phyloP scores from a whole-genome alignment of 108 stramenopile genomes.

The Skeletonema grethae region DNA sequence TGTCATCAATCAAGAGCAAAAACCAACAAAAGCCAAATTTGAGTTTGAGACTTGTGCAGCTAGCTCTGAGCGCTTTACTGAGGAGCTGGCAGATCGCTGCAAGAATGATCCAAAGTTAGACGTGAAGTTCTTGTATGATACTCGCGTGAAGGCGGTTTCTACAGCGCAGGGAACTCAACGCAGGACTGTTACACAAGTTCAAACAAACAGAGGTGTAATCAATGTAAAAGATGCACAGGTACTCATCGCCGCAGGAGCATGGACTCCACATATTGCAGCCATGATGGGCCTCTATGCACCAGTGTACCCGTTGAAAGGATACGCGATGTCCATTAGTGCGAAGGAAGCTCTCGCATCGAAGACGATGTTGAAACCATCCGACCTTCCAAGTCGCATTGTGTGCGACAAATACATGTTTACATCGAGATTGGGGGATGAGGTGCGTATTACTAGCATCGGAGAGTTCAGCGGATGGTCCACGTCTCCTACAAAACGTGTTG shows the following conservation, averaged over 20 bases:
- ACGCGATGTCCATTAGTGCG: conserved; percentile 39
- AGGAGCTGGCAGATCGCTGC: conserved; percentile 38
- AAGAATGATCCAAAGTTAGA: conserved; percentile 17
- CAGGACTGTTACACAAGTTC: conserved; percentile 17
- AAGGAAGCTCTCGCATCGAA: conserved; percentile 20
- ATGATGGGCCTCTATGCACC: conserved; percentile 44
- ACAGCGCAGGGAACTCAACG: neutral
- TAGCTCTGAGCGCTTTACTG: conserved; percentile 40
- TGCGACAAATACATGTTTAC: conserved; percentile 47
- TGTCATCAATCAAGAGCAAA: conserved; percentile 4
- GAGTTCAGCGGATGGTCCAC: conserved; percentile 52
- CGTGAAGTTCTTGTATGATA: conserved; percentile 35
- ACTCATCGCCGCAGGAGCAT: conserved; percentile 44
- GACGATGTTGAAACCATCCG: conserved; percentile 9
- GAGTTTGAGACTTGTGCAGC: conserved; percentile 33
- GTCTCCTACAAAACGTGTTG: conserved; percentile 30
- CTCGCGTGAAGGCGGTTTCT: conserved; percentile 4
- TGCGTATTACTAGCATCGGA: conserved; percentile 45
- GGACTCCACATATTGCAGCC: conserved; percentile 33
- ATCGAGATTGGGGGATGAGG: conserved; percentile 43
- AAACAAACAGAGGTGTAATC: conserved; percentile 29
- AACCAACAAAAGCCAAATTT: conserved; percentile 29
- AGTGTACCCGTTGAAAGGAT: conserved; percentile 52
- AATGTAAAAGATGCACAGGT: conserved; percentile 23
- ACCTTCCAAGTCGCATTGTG: conserved; percentile 42